Evolutionary conservation across 371 early-diverging fungal genomes (phyloP).

Genomic region (Mortierella sp.): DNA sequence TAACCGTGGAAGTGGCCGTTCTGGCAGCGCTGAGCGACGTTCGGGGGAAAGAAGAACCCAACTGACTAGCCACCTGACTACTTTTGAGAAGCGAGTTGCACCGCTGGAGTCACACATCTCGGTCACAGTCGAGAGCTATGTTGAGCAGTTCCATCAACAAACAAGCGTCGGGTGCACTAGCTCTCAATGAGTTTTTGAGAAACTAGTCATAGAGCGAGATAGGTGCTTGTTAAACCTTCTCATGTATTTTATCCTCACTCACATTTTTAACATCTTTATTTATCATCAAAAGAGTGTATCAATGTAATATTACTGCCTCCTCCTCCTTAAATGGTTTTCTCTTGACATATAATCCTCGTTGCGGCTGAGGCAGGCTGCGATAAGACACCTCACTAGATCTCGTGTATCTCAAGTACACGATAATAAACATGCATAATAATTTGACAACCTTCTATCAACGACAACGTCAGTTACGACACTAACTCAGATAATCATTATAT

Average conservation of each 20-base stretch:
- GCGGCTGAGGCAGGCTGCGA: too few relatives aligned
- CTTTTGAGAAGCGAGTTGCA: conserved; percentile 43
- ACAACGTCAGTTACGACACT: not conserved
- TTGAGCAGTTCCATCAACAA: conserved; percentile 53
- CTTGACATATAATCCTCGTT: not conserved
- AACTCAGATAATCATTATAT: not conserved
- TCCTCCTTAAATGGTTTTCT: not conserved
- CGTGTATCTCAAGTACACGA: not conserved
- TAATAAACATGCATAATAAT: not conserved
- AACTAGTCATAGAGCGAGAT: not conserved
- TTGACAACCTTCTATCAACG: not conserved
- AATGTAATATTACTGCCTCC: not conserved
- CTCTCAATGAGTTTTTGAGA: not conserved
- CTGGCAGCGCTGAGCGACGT: conserved; percentile 8
- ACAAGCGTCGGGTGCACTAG: conserved; percentile 14
- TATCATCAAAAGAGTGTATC: not conserved
- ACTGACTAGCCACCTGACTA: not conserved
- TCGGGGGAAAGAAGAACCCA: conserved; percentile 14
- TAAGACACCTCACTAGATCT: not conserved
- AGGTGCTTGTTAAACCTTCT: not conserved
- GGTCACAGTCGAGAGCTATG: conserved; percentile 51
- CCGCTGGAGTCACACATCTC: conserved; percentile 45
- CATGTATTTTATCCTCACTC: conserved; percentile 2
- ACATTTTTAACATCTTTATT: not conserved
- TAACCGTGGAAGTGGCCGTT: conserved; percentile 27